Evolutionary conservation across 305 asterid species (phyloP).

Genomic region (Solanum hybrid): DNA sequence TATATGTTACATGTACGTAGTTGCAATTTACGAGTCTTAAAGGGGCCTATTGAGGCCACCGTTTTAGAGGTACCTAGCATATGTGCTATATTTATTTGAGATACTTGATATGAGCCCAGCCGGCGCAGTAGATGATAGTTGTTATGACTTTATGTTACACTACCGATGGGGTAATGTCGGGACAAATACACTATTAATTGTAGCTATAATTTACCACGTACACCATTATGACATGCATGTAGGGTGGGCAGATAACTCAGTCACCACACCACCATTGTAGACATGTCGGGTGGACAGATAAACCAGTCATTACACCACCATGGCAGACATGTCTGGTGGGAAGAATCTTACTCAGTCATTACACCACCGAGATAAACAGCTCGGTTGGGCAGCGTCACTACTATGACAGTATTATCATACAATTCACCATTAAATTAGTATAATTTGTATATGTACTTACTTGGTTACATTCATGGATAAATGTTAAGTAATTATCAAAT

Average conservation of each 20-base stretch:
- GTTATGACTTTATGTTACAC: not conserved
- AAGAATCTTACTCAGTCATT: not conserved
- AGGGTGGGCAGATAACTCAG: not conserved
- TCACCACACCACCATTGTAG: not conserved
- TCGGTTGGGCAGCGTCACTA: not conserved
- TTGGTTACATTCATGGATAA: not conserved
- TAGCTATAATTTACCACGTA: not conserved
- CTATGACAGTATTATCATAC: too few relatives aligned
- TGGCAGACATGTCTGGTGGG: not conserved
- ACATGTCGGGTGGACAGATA: not conserved
- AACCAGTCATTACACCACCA: not conserved
- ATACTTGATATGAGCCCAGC: not conserved
- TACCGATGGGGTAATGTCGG: not conserved
- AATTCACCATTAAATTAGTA: not conserved
- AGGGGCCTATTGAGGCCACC: not conserved
- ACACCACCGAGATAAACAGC: not conserved
- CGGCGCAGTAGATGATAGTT: not conserved
- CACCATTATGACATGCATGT: not conserved
- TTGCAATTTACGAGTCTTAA: not conserved
- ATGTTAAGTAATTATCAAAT: not conserved
- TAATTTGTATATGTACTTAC: not conserved
- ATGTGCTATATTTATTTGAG: not conserved
- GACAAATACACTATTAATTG: not conserved
- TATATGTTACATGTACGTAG: not conserved
- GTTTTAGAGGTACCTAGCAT: not conserved